phyloP scores from a whole-genome alignment of 208 protist genomes.

The Trypanosomatidae sp. region DNA sequence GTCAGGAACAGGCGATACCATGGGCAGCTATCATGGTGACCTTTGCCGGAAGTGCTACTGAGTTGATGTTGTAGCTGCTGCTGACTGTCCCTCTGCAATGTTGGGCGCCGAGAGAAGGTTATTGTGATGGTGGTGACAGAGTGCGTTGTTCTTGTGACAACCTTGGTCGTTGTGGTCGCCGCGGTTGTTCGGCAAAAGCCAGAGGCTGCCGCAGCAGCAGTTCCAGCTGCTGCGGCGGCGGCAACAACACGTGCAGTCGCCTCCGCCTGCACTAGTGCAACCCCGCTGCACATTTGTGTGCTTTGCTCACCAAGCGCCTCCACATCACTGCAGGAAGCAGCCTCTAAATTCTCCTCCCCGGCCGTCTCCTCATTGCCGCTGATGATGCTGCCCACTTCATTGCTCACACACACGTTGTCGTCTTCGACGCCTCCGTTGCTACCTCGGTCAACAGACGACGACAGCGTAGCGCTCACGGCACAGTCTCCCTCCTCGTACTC shows the following conservation, averaged over 20 bases:
- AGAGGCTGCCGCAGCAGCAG: too few relatives aligned
- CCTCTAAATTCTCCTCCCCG: neutral
- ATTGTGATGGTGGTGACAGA: constrained; percentile 21
- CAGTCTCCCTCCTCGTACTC: neutral
- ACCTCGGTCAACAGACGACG: neutral
- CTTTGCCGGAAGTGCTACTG: neutral
- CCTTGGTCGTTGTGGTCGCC: constrained; percentile 5
- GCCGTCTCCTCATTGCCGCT: neutral
- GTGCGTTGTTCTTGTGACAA: neutral
- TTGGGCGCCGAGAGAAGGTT: constrained; percentile 23
- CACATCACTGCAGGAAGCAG: neutral
- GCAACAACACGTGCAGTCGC: neutral
- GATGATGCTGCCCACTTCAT: neutral
- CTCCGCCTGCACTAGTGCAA: neutral
- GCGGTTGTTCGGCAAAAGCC: neutral
- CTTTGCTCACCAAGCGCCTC: neutral
- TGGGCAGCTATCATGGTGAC: constrained; percentile 18
- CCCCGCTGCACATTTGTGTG: neutral
- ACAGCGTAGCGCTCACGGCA: neutral
- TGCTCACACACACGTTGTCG: neutral
- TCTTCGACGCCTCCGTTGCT: neutral
- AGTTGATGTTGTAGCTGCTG: neutral
- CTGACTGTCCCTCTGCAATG: neutral
- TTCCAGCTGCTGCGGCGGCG: neutral
- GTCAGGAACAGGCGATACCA: constrained; percentile 25